Percentiles rank a stretch among this genome's conserved stretches.
phyloP scores from a whole-genome alignment of 257 asterid species.

The Solanum lycopersicoides region DNA sequence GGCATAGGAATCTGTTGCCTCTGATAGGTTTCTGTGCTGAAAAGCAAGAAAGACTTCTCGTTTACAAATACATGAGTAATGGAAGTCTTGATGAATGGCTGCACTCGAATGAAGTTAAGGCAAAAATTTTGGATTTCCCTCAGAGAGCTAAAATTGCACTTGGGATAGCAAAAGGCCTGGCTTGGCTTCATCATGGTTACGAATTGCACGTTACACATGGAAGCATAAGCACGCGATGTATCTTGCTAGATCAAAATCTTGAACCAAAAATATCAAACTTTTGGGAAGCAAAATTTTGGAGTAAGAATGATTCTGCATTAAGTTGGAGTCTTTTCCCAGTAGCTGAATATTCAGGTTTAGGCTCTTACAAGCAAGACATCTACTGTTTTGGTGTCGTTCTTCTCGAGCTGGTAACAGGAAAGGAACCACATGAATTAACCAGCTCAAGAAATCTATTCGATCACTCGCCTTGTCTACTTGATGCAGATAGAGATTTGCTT shows the following conservation, averaged over 20 bases:
- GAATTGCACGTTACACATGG: constrained; percentile 6
- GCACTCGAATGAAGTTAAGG: neutral
- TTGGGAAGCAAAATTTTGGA: constrained; percentile 5
- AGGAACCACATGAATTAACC: neutral
- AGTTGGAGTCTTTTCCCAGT: neutral
- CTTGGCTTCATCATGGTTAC: constrained; percentile 15
- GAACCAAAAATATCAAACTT: constrained; percentile 13
- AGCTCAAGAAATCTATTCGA: neutral
- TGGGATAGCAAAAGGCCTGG: constrained; percentile 13
- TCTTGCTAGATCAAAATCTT: constrained; percentile 11
- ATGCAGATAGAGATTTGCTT: neutral
- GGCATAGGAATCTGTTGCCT: constrained; percentile 11
- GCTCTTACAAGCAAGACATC: constrained; percentile 6
- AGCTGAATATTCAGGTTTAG: neutral
- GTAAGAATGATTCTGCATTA: neutral
- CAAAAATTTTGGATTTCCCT: neutral
- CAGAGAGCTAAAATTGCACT: constrained; percentile 11
- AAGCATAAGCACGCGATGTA: constrained; percentile 10
- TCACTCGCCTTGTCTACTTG: neutral
- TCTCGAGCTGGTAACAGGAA: constrained; percentile 13
- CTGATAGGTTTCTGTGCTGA: constrained; percentile 10
- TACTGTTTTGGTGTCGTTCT: constrained; percentile 13
- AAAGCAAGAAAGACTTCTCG: neutral
- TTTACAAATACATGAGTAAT: constrained; percentile 20
- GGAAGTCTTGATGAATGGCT: constrained; percentile 22